phyloP scores from a whole-genome alignment of 257 asterid genomes.

The Nicotiana noctiflora region DNA sequence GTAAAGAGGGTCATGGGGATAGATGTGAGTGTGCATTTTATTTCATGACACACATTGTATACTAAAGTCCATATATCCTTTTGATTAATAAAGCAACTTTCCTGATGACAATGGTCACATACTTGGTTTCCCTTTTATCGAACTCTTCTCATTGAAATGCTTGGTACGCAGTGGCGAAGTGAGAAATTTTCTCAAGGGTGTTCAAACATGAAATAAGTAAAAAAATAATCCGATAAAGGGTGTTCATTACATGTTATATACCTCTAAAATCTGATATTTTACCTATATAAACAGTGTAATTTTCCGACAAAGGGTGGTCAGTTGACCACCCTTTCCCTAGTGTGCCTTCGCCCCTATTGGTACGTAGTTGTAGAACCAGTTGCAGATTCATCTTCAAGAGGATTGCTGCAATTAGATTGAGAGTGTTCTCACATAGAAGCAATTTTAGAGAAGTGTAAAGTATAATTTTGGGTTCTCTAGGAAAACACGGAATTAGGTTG shows the following conservation, averaged over 20 bases:
- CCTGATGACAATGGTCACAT: not conserved
- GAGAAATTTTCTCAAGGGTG: no score
- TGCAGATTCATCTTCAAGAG: not conserved
- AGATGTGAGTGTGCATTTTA: slow-evolving; percentile 37
- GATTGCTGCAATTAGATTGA: not conserved
- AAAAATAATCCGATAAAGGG: no score
- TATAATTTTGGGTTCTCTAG: not conserved
- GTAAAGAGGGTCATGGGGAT: slow-evolving; percentile 74
- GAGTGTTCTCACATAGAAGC: not conserved
- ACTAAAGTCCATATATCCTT: not conserved
- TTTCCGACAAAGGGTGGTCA: no score
- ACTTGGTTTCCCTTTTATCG: not conserved
- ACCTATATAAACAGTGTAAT: no score
- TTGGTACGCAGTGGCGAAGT: slow-evolving; percentile 1
- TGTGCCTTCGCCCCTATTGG: no score
- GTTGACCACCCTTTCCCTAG: no score
- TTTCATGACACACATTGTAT: not conserved
- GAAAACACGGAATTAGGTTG: not conserved
- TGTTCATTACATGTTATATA: no score
- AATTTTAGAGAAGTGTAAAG: not conserved
- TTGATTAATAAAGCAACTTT: not conserved
- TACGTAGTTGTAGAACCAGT: not conserved
- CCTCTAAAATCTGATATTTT: no score
- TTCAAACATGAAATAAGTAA: no score
- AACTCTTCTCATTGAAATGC: not conserved